Base-by-base conservation (phyloP, 2,329 filamentous ascomycete species). In the Fusarium zealandicum region DNA sequence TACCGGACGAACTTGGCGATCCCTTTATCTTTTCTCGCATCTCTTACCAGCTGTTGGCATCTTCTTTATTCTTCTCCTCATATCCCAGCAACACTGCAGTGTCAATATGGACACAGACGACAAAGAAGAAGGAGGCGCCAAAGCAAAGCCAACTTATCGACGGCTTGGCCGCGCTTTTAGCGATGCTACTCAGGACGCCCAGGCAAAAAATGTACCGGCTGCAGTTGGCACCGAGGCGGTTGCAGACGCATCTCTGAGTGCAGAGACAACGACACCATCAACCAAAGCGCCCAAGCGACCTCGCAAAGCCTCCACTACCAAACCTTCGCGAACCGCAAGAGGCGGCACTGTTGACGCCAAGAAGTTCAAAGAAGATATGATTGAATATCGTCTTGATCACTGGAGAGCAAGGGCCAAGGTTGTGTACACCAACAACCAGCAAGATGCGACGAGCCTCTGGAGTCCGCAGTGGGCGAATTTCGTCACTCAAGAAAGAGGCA, bases 381-480 rank as follows among this genome's bases (percentile, higher is more conserved):
- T 68, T 8, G 35, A 31, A 12, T 43, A 44, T 40, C 56, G 49
- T 6, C 40, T 67, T 6, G 63, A 68, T 28, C 44, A 54, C 16
- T 67, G 59, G 57, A 54, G 43, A 20, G 45, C 54, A 41, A 59
- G 64, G 13, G 65, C 63, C n/a, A 40, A 20, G 5, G 31, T 65
- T 11, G 51, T 68, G 6, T 53, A 61, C 35, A 53, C 25, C 7
- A 57, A 42, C 7, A 47, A 30, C 6, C 54, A 66, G n/a, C n/a
- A 51, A 33, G 61, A 66, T 37, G 38, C 55, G 17, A 66, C 63
- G 14, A 27, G 52, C 25, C 51, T 65, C 14, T 67, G 59, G 60
- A 66, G 57, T 12, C 58, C 56, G 18, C 52, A 55, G 16, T 59
- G 50, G 32, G 54, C 52, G 6, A 39, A 47, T 3, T 22, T 46